Evolutionary conservation across 148 eudicot genomes (phyloP), one percentile per base, ranked within the genome.

Genomic region (Euryodendron excelsum): DNA sequence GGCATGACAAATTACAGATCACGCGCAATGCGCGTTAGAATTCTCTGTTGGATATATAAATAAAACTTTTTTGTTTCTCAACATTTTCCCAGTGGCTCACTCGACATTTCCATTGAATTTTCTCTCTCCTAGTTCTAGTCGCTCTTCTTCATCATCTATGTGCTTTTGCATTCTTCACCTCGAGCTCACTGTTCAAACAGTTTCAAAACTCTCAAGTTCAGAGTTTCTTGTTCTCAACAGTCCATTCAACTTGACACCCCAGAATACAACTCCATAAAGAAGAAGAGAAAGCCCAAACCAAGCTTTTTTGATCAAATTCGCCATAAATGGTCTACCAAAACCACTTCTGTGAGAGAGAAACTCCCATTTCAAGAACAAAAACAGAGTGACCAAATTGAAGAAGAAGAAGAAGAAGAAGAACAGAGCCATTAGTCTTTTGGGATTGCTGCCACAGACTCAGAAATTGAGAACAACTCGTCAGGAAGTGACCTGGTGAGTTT

Each of bases 271-370:
- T 48, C 63, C 76, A 66, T 58, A 23, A 89, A 89, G 84, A 90
- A 86, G 74, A 86, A 88, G 63, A 80, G 97, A 58, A 93, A 91
- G 63, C 97, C 92, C 20, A 93, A 73, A 70, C 98, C 98, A 15
- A 96, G 95, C 71, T 96, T 96, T 77, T 58, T 88, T n/a, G 85
- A 91, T 10, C 93, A 93, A 89, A 86, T 96, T 79, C 88, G 86
- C 48, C 82, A 85, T 13, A 96, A 96, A 87, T 96, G 98, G 99
- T 91, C 93, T 65, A 69, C 76, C 20, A 93, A 88, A 80, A 79
- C 86, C 76, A 62, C 83, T 67, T 70, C 85, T 65, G 63, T 65
- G 27, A 84, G 81, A 59, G 55, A 83, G 17, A 91, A 85, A 61
- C 79, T 91, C 28, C 99, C 99, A 61, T 95, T 97, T 97, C 88